Evolutionary conservation across 2,329 filamentous ascomycete genomes (phyloP), one percentile per base, ranked within the genome.

Genomic region (Aciculosporium take): DNA sequence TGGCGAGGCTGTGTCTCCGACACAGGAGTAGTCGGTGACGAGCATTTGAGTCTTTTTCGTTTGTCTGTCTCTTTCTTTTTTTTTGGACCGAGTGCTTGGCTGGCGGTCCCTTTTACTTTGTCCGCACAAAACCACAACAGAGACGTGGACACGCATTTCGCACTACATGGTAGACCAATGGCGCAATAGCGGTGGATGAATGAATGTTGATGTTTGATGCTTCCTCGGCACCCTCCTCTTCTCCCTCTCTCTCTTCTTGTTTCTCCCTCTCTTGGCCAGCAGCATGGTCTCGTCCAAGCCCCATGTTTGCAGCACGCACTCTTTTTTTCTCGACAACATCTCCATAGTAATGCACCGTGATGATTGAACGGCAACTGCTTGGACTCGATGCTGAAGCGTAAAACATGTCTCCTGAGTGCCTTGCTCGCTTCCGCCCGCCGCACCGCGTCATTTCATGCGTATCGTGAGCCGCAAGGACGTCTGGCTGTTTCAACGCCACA

Each of bases 1-100:
- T 3, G 41, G 46, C 6, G 46, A 41, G 15, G 37, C 39, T 21
- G 37, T 43, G 10, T 40, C 41, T 13, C 39, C 43, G 13, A 44
- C 33, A 15, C 37, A 43, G 25, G 30, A 30, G 7, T 36, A 38
- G 24, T 37, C 9, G 15, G 17, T 37, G 15, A 24, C 4, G 13
- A 39, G 23, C 3, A 25, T 25, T 15, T 5, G 13, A 30, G n/a
- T n/a, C n/a, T 30, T 30, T 7, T n/a, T 30, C 5, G 15, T 18
- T 17, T 31, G 15, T 6, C 15, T 18, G 29, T 31, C 15, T 8
- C n/a, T 28, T 23, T 6, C 32, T 20, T 23, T 35, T 34, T 2
- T n/a, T 27, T 20, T 20, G 1, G 5, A n/a, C 7, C n/a, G n/a
- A n/a, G n/a, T 18, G 15, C 7, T 31, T 31, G 29, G 29, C 29